A percentile compares a stretch with the other conserved stretches of the same genome.
Conservation (phyloP, 305 asterid genomes). For the Plantago rigida region DNA sequence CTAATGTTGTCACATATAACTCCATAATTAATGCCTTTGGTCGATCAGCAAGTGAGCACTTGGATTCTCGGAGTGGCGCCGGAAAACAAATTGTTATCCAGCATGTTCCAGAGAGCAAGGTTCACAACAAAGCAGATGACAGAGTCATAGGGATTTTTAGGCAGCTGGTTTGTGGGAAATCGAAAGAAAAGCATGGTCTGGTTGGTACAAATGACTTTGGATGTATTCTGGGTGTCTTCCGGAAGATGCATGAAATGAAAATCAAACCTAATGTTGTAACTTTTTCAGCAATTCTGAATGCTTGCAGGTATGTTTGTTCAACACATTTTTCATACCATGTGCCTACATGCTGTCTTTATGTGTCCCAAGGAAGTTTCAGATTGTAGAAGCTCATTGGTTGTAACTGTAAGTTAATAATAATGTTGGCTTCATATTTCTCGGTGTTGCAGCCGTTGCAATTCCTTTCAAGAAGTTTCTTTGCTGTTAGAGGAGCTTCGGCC, state of each 20-base stretch:
- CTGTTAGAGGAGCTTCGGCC: slow-evolving; percentile 73
- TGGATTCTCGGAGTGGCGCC: slow-evolving; percentile 35
- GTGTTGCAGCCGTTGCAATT: slow-evolving; percentile 68
- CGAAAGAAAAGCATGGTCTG: slow-evolving; percentile 33
- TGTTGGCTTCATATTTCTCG: slow-evolving; percentile 12
- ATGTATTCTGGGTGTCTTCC: slow-evolving; percentile 64
- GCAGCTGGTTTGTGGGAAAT: slow-evolving; percentile 54
- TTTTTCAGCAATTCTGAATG: slow-evolving; percentile 83
- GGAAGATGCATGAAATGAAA: slow-evolving; percentile 80
- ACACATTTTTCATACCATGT: slow-evolving; percentile 6
- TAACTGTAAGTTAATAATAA: background rate
- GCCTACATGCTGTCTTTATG: slow-evolving; percentile 3
- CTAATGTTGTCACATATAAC: slow-evolving; percentile 93
- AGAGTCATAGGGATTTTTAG: slow-evolving; percentile 48
- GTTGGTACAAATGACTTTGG: slow-evolving; percentile 48
- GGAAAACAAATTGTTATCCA: slow-evolving; percentile 23
- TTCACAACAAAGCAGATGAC: slow-evolving; percentile 39
- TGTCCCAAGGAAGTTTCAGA: background rate
- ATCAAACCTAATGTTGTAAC: slow-evolving; percentile 95
- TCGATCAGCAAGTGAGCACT: slow-evolving; percentile 35
- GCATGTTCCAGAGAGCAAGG: slow-evolving; percentile 22
- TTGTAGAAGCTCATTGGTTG: slow-evolving; percentile 10
- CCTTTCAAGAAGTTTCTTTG: slow-evolving; percentile 83
- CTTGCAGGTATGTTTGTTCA: slow-evolving; percentile 59
- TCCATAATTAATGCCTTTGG: slow-evolving; percentile 92